Conservation (phyloP, 306 rosid genomes). For the Pyrus communis region DNA sequence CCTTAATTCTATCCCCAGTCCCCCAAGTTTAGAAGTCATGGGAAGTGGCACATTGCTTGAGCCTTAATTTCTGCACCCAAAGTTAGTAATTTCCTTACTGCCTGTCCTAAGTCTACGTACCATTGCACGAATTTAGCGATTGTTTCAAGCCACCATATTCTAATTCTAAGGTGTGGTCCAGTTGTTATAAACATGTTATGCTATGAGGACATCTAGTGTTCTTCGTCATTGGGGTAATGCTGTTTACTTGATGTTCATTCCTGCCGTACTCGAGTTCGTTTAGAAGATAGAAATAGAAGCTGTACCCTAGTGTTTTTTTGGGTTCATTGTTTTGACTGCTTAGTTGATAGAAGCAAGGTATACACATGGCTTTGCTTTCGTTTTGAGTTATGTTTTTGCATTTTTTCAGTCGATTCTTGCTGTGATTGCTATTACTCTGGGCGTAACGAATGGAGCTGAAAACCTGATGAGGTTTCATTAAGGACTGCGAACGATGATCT, state of each 20-base stretch:
- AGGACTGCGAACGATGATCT: background rate
- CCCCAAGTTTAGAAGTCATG: too few species aligned
- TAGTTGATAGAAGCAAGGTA: background rate
- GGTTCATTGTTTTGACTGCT: background rate
- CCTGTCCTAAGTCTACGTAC: background rate
- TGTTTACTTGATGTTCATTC: background rate
- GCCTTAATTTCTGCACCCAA: too few species aligned
- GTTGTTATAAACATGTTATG: background rate
- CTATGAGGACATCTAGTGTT: background rate
- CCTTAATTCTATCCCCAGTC: too few species aligned
- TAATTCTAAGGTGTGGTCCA: background rate
- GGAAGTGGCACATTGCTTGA: too few species aligned
- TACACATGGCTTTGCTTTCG: conserved; percentile 2
- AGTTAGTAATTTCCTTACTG: background rate
- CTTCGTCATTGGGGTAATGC: background rate
- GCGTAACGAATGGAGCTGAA: conserved; percentile 27
- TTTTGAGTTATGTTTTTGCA: conserved; percentile 8
- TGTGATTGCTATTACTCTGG: conserved; percentile 40
- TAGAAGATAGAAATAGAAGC: background rate
- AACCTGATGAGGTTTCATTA: conserved; percentile 24
- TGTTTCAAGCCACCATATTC: background rate
- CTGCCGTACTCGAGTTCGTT: background rate
- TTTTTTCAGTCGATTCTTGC: conserved; percentile 55
- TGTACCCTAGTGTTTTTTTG: background rate
- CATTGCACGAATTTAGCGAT: background rate